These are phyloP conservation scores for Diaporthe helianthi DNA, from an alignment of 2,329 filamentous ascomycete genomes.

Conservation along the genomic window DNA sequence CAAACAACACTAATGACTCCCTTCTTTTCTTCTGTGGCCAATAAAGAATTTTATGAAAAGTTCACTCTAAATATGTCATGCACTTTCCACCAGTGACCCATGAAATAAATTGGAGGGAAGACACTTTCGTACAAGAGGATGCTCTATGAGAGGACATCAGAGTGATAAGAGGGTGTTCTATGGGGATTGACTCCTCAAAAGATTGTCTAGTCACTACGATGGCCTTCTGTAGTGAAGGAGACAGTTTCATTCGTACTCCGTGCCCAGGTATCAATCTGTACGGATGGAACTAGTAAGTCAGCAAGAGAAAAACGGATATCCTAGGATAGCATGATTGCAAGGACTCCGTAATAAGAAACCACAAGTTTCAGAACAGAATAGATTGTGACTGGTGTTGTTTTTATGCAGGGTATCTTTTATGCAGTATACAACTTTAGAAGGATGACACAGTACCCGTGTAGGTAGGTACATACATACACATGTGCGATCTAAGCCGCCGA, in stretches of 20 bases:
- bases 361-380: conserved; percentile 32
- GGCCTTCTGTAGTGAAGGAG: no score
- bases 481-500: background rate
- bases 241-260: no score
- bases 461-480: background rate
- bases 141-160: no score
- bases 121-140: no score
- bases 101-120: background rate
- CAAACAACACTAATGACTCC: background rate
- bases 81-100: background rate
- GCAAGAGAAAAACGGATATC: no score
- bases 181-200: no score
- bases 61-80: background rate
- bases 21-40: background rate
- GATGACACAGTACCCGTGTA: background rate
- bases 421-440: conserved; percentile 1
- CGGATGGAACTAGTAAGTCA: no score
- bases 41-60: background rate
- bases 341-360: background rate
- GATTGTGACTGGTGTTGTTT: background rate
- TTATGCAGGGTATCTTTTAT: conserved; percentile 27
- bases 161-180: no score
- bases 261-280: no score
- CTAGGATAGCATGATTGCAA: background rate
- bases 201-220: no score